These are phyloP conservation scores for Tolypocladium tundrense DNA, from an alignment of 2,329 filamentous ascomycete species.

Conservation along the genomic window DNA sequence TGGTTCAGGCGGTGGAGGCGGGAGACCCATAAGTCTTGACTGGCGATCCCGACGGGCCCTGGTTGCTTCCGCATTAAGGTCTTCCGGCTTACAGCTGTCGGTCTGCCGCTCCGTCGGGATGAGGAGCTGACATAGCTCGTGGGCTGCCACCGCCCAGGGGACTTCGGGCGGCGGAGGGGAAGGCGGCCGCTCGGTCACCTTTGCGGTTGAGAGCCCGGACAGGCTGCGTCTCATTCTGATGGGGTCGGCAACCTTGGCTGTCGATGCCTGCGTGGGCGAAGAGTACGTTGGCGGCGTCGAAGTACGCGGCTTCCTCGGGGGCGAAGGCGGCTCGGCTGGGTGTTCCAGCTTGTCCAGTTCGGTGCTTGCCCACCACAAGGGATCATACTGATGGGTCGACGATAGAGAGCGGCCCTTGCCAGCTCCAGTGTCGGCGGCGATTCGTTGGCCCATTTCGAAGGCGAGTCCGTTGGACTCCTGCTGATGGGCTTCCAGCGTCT, in stretches of 20 bases:
- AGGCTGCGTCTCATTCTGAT: constrained; percentile 54
- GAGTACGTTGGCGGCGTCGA: constrained; percentile 63
- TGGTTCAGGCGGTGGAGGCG: constrained; percentile 14
- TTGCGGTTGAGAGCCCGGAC: constrained; percentile 35
- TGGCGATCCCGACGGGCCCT: constrained; percentile 55
- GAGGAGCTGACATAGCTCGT: constrained; percentile 72
- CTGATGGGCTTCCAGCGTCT: constrained; percentile 23
- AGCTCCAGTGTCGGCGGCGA: constrained; percentile 20
- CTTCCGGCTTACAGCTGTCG: constrained; percentile 65
- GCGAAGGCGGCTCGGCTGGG: constrained; percentile 37
- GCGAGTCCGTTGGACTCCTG: constrained; percentile 33
- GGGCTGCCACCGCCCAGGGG: constrained; percentile 73
- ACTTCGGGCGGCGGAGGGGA: constrained; percentile 71
- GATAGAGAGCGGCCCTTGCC: constrained; percentile 7
- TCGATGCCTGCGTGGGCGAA: constrained; percentile 79
- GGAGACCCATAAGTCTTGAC: constrained; percentile 29
- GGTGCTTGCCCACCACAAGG: constrained; percentile 58
- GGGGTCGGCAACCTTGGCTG: constrained; percentile 65
- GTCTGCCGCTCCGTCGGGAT: constrained; percentile 69
- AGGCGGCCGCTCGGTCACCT: constrained; percentile 26
- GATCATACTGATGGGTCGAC: constrained; percentile 44
- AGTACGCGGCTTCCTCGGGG: constrained; percentile 42
- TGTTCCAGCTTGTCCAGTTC: constrained; percentile 62
- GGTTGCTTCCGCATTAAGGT: constrained; percentile 62
- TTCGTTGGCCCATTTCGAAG: constrained; percentile 47